phyloP scores from a whole-genome alignment of 495 filamentous ascomycete species.

The Penicillium paradoxum region DNA sequence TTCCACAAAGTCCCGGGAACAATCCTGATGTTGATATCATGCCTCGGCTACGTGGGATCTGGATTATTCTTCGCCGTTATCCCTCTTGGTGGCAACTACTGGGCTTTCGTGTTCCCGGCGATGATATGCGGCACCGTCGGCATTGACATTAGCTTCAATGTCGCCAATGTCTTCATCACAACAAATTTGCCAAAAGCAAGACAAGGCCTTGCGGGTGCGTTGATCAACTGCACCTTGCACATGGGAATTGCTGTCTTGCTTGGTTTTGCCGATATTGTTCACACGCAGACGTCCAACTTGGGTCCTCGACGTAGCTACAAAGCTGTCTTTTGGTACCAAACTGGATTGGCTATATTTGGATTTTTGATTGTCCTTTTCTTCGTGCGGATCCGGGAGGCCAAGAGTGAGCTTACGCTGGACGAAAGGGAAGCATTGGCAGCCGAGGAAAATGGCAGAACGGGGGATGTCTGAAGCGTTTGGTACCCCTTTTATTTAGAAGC shows the following conservation, averaged over 20 bases:
- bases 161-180: conserved; percentile 82
- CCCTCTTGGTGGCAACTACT: conserved; percentile 56
- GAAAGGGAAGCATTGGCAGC: conserved; percentile 47
- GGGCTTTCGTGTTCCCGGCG: conserved; percentile 73
- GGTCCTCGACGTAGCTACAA: conserved; percentile 52
- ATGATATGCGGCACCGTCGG: conserved; percentile 80
- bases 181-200: conserved; percentile 61
- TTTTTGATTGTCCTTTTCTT: conserved; percentile 54
- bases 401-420: conserved; percentile 64
- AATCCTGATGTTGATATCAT: conserved; percentile 62
- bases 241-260: conserved; percentile 82
- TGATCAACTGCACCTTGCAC: conserved; percentile 62
- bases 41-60: conserved; percentile 58
- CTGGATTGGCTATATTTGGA: conserved; percentile 51
- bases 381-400: conserved; percentile 61
- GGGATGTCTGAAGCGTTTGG: background rate
- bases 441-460: background rate
- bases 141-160: conserved; percentile 78
- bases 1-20: conserved; percentile 72
- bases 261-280: conserved; percentile 68
- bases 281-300: conserved; percentile 44
- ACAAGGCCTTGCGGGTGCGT: conserved; percentile 73
- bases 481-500: background rate
- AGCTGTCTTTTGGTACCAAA: conserved; percentile 64
- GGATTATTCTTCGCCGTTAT: conserved; percentile 69